These are phyloP conservation scores for Bipolaris oryzae DNA, from an alignment of 2,329 filamentous ascomycete species.

Conservation along the genomic window DNA sequence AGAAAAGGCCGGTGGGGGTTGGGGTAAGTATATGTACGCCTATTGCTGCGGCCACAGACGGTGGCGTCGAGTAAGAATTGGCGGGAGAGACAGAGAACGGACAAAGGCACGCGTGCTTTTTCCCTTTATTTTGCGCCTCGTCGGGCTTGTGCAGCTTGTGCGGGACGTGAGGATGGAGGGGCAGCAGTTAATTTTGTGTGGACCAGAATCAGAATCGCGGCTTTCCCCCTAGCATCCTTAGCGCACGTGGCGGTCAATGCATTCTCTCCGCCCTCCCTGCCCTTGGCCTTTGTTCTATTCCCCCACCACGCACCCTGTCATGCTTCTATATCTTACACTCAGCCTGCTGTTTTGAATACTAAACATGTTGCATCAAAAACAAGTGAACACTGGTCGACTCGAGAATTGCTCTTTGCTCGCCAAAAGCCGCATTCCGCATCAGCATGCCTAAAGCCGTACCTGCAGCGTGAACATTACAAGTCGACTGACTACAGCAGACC, in stretches of 20 bases:
- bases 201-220: conserved; percentile 21
- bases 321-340: not conserved
- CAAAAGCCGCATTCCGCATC: not conserved
- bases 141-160: conserved; percentile 37
- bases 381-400: too few relatives aligned
- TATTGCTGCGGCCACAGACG: conserved; percentile 23
- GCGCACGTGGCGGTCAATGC: conserved; percentile 24
- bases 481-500: not conserved
- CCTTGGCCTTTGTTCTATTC: not conserved
- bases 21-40: conserved; percentile 2
- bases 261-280: conserved; percentile 2
- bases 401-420: not conserved
- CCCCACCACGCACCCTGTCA: not conserved
- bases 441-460: conserved; percentile 10
- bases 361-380: not conserved
- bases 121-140: conserved; percentile 28
- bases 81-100: conserved; percentile 15
- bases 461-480: conserved; percentile 12
- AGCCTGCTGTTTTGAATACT: not conserved
- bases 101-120: conserved; percentile 22
- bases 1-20: conserved; percentile 26
- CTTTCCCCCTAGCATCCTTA: conserved; percentile 20
- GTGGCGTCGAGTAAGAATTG: conserved; percentile 19
- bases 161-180: conserved; percentile 26
- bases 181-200: conserved; percentile 26